Conservation (phyloP, 805 yeast genomes). For the Saccharomycopsis olivae region DNA sequence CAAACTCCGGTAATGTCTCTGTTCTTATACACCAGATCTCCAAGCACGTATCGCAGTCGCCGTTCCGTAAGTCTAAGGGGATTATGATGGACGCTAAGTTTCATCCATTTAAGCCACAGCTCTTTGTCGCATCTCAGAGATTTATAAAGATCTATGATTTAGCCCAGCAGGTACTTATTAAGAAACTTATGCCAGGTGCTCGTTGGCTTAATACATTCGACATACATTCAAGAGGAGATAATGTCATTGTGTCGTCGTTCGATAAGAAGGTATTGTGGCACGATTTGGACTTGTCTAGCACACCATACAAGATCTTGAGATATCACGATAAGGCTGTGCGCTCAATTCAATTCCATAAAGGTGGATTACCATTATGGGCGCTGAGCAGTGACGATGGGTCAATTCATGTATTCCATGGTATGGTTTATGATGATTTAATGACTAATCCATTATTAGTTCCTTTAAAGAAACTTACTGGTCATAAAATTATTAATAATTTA, state of each 20-base stretch:
- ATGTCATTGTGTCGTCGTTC: slow-evolving; percentile 81
- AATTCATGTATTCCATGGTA: slow-evolving; percentile 91
- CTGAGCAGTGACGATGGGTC: slow-evolving; percentile 93
- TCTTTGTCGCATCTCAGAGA: slow-evolving; percentile 90
- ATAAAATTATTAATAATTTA: slow-evolving; percentile 62
- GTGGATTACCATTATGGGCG: slow-evolving; percentile 79
- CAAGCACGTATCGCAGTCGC: slow-evolving; percentile 90
- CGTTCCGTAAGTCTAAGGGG: slow-evolving; percentile 88
- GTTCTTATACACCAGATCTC: slow-evolving; percentile 92
- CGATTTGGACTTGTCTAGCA: slow-evolving; percentile 76
- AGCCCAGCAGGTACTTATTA: slow-evolving; percentile 71
- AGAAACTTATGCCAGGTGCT: slow-evolving; percentile 89
- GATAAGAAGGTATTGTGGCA: slow-evolving; percentile 97
- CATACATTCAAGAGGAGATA: slow-evolving; percentile 94
- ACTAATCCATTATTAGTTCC: slow-evolving; percentile 95
- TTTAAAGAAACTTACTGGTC: slow-evolving; percentile 87
- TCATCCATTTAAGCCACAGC: slow-evolving; percentile 92
- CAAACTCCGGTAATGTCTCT: slow-evolving; percentile 79
- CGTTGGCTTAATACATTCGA: slow-evolving; percentile 89
- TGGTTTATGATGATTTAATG: slow-evolving; percentile 91
- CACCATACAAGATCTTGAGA: slow-evolving; percentile 92
- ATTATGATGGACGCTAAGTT: slow-evolving; percentile 91
- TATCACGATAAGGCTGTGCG: slow-evolving; percentile 95
- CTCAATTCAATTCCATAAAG: slow-evolving; percentile 75
- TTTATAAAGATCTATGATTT: slow-evolving; percentile 85